A percentile compares a stretch with the other conserved stretches of the same genome.
phyloP scores from a whole-genome alignment of 2,329 filamentous ascomycete genomes.

The Purpureocillium takamizusanense region DNA sequence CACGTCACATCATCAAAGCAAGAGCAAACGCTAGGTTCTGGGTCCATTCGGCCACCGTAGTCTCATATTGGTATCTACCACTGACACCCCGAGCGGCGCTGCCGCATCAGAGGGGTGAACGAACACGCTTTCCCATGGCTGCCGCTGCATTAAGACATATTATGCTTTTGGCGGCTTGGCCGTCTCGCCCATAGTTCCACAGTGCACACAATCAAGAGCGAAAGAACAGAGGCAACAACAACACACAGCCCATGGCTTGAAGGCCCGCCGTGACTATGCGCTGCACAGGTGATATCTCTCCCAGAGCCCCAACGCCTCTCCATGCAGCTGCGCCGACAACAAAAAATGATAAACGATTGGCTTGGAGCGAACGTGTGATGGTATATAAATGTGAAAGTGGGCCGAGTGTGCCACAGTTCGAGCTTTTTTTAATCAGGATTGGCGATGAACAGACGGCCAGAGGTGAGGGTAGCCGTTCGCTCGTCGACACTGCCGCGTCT shows the following conservation, averaged over 20 bases:
- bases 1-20: neutral
- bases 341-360: neutral
- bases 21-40: no score
- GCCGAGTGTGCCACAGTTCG: neutral
- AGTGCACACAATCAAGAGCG: neutral
- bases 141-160: neutral
- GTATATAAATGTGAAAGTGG: neutral
- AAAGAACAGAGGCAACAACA: slow-evolving; percentile 2
- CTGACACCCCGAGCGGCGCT: slow-evolving; percentile 1
- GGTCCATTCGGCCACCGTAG: neutral
- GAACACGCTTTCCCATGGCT: slow-evolving; percentile 12
- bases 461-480: slow-evolving; percentile 65
- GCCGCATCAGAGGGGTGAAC: slow-evolving; percentile 9
- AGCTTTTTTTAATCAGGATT: slow-evolving; percentile 56
- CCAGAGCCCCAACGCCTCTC: slow-evolving; percentile 9
- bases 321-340: slow-evolving; percentile 7
- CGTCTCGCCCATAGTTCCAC: neutral
- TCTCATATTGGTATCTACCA: slow-evolving; percentile 4
- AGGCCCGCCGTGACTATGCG: slow-evolving; percentile 14
- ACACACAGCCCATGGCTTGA: slow-evolving; percentile 10
- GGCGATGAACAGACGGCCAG: slow-evolving; percentile 71
- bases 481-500: slow-evolving; percentile 79
- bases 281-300: slow-evolving; percentile 8
- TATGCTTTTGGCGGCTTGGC: neutral
- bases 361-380: no score